Evolutionary conservation across 2,329 filamentous ascomycete genomes (phyloP).

Genomic region (Dactylellina haptotyla): DNA sequence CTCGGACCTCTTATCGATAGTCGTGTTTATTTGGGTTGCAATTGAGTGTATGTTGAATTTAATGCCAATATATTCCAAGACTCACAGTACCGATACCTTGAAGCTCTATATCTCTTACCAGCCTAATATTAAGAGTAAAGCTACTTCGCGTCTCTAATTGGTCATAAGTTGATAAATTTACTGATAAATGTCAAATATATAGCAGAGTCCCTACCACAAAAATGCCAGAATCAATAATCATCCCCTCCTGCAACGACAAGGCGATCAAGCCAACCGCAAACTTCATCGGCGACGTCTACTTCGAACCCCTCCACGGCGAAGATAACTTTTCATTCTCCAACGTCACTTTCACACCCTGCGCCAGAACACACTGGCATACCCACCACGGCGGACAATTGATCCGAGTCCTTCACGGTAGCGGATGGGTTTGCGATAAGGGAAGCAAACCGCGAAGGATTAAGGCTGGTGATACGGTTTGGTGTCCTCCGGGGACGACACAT

Average conservation of each 20-base stretch:
- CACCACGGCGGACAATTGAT: constrained; percentile 64
- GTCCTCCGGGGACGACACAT: constrained; percentile 62
- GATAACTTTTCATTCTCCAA: constrained; percentile 60
- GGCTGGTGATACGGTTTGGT: constrained; percentile 63
- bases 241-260: neutral
- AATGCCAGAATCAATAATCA: constrained; percentile 14
- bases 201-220: too few relatives aligned
- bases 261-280: constrained; percentile 24
- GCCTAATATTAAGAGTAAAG: too few relatives aligned
- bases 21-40: too few relatives aligned
- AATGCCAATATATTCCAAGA: too few relatives aligned
- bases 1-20: too few relatives aligned
- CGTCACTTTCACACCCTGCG: constrained; percentile 63
- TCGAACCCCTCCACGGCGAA: constrained; percentile 58
- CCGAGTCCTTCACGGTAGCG: constrained; percentile 61
- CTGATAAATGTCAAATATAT: too few relatives aligned
- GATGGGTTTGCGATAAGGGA: constrained; percentile 64
- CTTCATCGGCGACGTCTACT: constrained; percentile 60
- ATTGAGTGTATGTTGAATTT: too few relatives aligned
- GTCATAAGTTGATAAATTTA: too few relatives aligned
- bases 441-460: constrained; percentile 60
- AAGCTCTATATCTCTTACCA: too few relatives aligned
- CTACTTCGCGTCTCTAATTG: too few relatives aligned
- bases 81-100: too few relatives aligned
- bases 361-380: constrained; percentile 64